Base-by-base conservation (phyloP, 1,284 basidiomycete species). In the Rhodotorula sp. region DNA sequence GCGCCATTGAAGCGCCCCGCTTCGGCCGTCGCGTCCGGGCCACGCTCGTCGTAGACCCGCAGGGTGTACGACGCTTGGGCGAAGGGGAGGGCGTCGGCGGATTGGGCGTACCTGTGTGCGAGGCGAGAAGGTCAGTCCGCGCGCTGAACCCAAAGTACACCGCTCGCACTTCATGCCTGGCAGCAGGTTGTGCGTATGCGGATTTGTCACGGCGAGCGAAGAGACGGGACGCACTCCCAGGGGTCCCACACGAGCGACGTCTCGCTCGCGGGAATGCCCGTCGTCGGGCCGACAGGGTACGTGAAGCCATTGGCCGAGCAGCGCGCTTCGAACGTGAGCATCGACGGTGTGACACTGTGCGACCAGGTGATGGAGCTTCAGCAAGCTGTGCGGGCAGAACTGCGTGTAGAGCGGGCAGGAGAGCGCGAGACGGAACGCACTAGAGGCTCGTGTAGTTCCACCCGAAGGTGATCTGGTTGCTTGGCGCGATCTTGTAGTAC, bases 371-470 rank as follows among this genome's bases (percentile, higher is more conserved):
- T 21, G 13, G 45, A 44, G 42, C 48, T 44, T 54, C 45, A 44
- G 61, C 41, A 17, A 42, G 41, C 34, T 19, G 27, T 48, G 48
- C 34, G 34, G 34, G 34, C 34, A 34, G 3, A 34, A 34, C 5
- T 34, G 34, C 25, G n/a, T 49, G 7, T 0, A 19, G 61, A 66
- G 61, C 25, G 64, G 23, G 13, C 21, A 53, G 16, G 5, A 63
- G 59, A 12, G 49, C 48, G n/a, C 23, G 50, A 13, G 7, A 16
- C 23, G 34, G n/a, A 34, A 56, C 69, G 34, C 17, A 71, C 73
- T 88, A 83, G 41, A 95, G 83, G 73, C 85, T 85, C 27, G 90
- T 92, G 77, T 91, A 87, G 81, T 93, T 95, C 93, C 93, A 97
- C n/a, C 86, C 92, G 81, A 96, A 92, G 27, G 92, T 96, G 79